Conservation (phyloP, 2,329 filamentous ascomycete species). For the Sporothrix brasiliensis region DNA sequence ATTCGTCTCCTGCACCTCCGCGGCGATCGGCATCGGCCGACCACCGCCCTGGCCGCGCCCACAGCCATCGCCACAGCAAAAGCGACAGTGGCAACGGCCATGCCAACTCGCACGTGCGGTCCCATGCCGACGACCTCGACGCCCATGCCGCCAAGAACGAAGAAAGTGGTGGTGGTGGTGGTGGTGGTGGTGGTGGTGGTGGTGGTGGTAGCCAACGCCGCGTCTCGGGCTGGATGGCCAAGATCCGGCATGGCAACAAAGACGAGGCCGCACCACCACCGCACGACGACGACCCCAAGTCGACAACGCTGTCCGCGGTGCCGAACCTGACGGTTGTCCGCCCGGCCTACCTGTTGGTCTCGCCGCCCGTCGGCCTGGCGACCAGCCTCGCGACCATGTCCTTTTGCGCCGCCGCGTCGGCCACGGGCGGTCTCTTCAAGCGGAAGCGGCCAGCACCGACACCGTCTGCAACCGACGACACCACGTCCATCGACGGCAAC, state of each 20-base stretch:
- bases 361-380: slow-evolving; percentile 64
- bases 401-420: slow-evolving; percentile 44
- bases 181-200: slow-evolving; percentile 31
- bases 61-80: background rate
- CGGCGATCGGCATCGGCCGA: slow-evolving; percentile 31
- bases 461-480: background rate
- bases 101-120: slow-evolving; percentile 6
- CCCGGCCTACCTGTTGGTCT: slow-evolving; percentile 66
- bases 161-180: slow-evolving; percentile 39
- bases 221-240: slow-evolving; percentile 53
- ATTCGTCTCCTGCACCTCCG: slow-evolving; percentile 41
- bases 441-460: slow-evolving; percentile 30
- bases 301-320: slow-evolving; percentile 40
- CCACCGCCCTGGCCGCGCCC: background rate
- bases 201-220: slow-evolving; percentile 50
- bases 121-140: background rate
- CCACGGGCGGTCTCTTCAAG: slow-evolving; percentile 15
- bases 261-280: slow-evolving; percentile 32
- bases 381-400: slow-evolving; percentile 66
- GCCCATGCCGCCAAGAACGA: background rate
- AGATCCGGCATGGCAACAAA: slow-evolving; percentile 43
- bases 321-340: slow-evolving; percentile 45
- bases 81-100: background rate
- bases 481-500: background rate
- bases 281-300: slow-evolving; percentile 23